These are phyloP conservation scores for Coprinopsis cinerea DNA, from an alignment of 768 basidiomycete genomes.

Conservation along the genomic window DNA sequence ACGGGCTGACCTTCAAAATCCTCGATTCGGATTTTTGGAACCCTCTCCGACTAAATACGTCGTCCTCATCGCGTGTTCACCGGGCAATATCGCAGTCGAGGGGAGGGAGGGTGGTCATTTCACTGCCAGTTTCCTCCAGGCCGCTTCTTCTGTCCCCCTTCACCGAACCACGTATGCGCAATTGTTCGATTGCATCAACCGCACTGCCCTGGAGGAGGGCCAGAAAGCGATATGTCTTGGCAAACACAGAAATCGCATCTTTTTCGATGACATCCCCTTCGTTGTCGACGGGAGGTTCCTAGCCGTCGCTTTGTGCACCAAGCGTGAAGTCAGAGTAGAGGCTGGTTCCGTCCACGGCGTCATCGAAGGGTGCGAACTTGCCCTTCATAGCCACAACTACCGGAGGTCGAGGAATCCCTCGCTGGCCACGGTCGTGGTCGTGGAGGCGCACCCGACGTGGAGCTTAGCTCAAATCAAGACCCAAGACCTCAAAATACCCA, in stretches of 20 bases:
- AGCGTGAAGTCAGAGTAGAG: conserved; percentile 39
- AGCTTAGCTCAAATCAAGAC: conserved; percentile 43
- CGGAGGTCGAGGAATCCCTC: conserved; percentile 51
- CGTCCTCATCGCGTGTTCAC: conserved; percentile 51
- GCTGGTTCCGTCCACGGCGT: conserved; percentile 61
- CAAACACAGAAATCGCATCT: conserved; percentile 36
- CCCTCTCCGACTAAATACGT: conserved; percentile 37
- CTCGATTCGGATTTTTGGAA: conserved; percentile 41
- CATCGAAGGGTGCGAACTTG: conserved; percentile 57
- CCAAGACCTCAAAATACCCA: conserved; percentile 23
- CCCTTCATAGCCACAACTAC: conserved; percentile 56
- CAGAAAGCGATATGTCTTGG: conserved; percentile 52
- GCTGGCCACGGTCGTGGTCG: conserved; percentile 44
- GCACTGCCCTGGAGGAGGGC: conserved; percentile 12
- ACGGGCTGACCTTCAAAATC: conserved; percentile 28
- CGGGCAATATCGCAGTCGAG: conserved; percentile 52
- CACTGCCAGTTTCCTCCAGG: conserved; percentile 48
- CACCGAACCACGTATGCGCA: conserved; percentile 47
- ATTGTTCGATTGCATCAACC: conserved; percentile 38
- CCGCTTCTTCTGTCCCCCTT: conserved; percentile 39
- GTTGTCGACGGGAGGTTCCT: conserved; percentile 41
- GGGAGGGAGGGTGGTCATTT: conserved; percentile 60
- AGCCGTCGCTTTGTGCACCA: conserved; percentile 34
- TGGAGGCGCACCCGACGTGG: conserved; percentile 53
- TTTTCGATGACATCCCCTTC: conserved; percentile 58